Evolutionary conservation across 352 stramenopile species (phyloP), one percentile per base, ranked within the genome.

Genomic region (Globisporangium cystogenes): DNA sequence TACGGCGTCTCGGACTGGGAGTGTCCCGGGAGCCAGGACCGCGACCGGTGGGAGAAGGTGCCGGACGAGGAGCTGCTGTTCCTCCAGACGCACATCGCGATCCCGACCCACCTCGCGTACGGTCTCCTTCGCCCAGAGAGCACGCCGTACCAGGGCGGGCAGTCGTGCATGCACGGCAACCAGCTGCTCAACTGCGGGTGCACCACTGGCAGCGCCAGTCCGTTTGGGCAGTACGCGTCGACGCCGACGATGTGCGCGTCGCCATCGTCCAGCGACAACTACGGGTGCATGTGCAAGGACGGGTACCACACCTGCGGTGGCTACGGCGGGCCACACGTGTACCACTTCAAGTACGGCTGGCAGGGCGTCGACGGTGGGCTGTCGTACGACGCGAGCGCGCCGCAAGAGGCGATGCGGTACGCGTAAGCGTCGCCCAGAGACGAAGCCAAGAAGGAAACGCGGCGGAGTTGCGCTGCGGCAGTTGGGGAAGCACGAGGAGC

Each of bases 311-410:
- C 73, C 23, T 85, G 69, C 35, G 68, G 70, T 41, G 29, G 42
- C 47, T 42, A 51, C 40, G 72, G 74, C 40, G 72, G 74, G 3
- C 74, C 76, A 29, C 70, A 76, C 45, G 81, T 91, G 33, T 88
- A 91, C 60, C 81, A 88, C 60, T 91, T 84, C 62, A 89, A 91
- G 62, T 89, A 88, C 57, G 81, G 81, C 46, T 91, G 81, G 81
- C 77, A 91, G 55, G 74, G 70, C 24, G 68, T 84, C 44, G 80
- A 82, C 41, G 46, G 47, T 7, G 53, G 68, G 15, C 62, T 74
- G 49, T 51, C 48, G 33, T 74, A 72, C 48, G 60, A 58, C 41
- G 36, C 53, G 16, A 51, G 50, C 26, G 37, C 36, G 43, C 43
- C 41, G 33, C 56, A 57, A 44, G 56, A 57, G 15, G 24, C 43